Conservation (phyloP, 129 eudicot genomes). For the Calendula officinalis region DNA sequence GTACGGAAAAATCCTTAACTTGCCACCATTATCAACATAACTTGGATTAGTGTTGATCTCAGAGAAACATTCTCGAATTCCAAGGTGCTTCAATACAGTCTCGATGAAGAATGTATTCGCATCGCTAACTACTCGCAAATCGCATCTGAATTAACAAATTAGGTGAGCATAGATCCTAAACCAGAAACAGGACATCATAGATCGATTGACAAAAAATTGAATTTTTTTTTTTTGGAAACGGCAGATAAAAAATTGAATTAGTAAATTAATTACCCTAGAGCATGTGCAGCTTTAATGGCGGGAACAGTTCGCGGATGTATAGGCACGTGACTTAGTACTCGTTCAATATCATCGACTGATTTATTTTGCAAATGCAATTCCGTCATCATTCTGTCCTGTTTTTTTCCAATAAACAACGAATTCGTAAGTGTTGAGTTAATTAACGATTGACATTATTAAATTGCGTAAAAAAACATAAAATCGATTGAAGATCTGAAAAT, state of each 20-base stretch:
- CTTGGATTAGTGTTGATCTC: slow-evolving; percentile 82
- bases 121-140: slow-evolving; percentile 80
- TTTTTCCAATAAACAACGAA: not conserved
- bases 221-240: too few relatives aligned
- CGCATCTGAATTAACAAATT: slow-evolving; percentile 48
- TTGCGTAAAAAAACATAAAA: not conserved
- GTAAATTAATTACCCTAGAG: slow-evolving; percentile 51
- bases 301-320: slow-evolving; percentile 77
- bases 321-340: slow-evolving; percentile 63
- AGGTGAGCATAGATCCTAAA: not conserved
- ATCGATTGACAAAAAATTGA: not conserved
- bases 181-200: not conserved
- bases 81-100: slow-evolving; percentile 65
- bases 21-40: slow-evolving; percentile 52
- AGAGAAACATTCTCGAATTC: slow-evolving; percentile 57
- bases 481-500: not conserved
- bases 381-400: slow-evolving; percentile 71
- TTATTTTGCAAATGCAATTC: slow-evolving; percentile 61
- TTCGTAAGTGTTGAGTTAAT: not conserved
- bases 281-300: slow-evolving; percentile 60
- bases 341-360: slow-evolving; percentile 50
- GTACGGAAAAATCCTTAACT: slow-evolving; percentile 62
- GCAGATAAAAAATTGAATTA: not conserved
- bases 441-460: too few relatives aligned
- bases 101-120: slow-evolving; percentile 77